A percentile compares a stretch with the other conserved stretches of the same genome.
These are phyloP conservation scores for Benincasa hispida DNA, from an alignment of 306 rosid genomes.

Conservation along the genomic window DNA sequence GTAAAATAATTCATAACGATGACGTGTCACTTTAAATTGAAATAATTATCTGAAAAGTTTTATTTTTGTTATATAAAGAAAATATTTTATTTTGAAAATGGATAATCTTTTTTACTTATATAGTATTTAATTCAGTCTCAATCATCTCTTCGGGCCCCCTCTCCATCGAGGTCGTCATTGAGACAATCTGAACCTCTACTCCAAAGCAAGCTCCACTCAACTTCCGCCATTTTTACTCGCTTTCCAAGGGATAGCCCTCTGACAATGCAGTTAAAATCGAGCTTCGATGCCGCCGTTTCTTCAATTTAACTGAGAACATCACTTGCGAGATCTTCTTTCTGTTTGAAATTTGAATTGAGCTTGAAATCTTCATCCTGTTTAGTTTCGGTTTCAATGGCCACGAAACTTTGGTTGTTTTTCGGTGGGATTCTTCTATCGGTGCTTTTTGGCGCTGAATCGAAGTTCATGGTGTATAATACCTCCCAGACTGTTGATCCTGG, in stretches of 20 bases:
- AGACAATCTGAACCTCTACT: background rate
- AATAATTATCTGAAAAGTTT: too few relatives aligned
- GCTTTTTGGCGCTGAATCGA: slow-evolving; percentile 11
- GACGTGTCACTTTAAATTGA: too few relatives aligned
- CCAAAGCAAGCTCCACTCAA: slow-evolving; percentile 6
- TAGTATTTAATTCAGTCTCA: background rate
- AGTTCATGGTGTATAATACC: slow-evolving; percentile 30
- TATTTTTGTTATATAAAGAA: too few relatives aligned
- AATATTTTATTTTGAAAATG: background rate
- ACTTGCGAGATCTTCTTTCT: background rate
- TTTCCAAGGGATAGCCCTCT: background rate
- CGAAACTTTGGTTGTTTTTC: background rate
- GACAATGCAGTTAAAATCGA: background rate
- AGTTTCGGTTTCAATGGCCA: background rate
- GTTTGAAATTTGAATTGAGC: background rate
- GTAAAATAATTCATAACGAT: too few relatives aligned
- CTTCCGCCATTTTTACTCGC: background rate
- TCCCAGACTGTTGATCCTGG: slow-evolving; percentile 23
- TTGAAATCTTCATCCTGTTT: background rate
- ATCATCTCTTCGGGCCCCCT: background rate
- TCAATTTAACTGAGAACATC: background rate
- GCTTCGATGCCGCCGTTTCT: background rate
- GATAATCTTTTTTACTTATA: background rate
- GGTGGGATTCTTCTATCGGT: background rate
- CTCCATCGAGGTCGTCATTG: background rate